Evolutionary conservation across 805 yeast genomes (phyloP).

Genomic region (Metschnikowia anglica): DNA sequence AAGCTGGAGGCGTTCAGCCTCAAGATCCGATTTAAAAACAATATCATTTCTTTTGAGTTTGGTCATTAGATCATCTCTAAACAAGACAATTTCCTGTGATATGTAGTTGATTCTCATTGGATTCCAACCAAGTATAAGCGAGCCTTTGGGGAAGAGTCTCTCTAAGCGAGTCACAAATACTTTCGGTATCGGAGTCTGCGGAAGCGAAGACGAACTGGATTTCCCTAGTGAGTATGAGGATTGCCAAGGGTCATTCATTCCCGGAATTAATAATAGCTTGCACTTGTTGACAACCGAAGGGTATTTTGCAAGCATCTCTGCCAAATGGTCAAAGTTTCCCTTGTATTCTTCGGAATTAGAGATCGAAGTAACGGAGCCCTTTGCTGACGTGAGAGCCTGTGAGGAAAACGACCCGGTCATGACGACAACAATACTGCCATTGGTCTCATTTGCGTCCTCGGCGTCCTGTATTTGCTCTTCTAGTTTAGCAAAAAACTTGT

Average conservation of each 20-base stretch:
- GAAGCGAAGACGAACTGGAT: conserved; percentile 42
- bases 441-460: conserved; percentile 41
- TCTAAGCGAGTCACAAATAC: conserved; percentile 68
- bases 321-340: conserved; percentile 69
- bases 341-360: conserved; percentile 59
- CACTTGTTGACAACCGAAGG: conserved; percentile 52
- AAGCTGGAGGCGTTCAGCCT: conserved; percentile 27
- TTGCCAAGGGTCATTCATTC: conserved; percentile 93
- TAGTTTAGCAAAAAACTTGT: conserved; percentile 56
- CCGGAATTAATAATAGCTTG: conserved; percentile 77
- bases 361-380: conserved; percentile 48
- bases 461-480: conserved; percentile 35
- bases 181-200: conserved; percentile 69
- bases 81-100: conserved; percentile 76
- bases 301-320: conserved; percentile 58
- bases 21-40: conserved; percentile 44
- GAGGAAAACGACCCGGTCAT: conserved; percentile 81
- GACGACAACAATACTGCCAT: conserved; percentile 58
- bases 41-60: conserved; percentile 72
- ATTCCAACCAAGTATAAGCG: conserved; percentile 54
- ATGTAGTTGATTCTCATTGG: conserved; percentile 78
- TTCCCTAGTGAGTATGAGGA: conserved; percentile 63
- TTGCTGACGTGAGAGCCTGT: conserved; percentile 57
- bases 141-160: conserved; percentile 38
- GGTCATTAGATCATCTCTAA: conserved; percentile 69